phyloP scores from a whole-genome alignment of 495 filamentous ascomycete genomes.

The Penicillium verhagenii region DNA sequence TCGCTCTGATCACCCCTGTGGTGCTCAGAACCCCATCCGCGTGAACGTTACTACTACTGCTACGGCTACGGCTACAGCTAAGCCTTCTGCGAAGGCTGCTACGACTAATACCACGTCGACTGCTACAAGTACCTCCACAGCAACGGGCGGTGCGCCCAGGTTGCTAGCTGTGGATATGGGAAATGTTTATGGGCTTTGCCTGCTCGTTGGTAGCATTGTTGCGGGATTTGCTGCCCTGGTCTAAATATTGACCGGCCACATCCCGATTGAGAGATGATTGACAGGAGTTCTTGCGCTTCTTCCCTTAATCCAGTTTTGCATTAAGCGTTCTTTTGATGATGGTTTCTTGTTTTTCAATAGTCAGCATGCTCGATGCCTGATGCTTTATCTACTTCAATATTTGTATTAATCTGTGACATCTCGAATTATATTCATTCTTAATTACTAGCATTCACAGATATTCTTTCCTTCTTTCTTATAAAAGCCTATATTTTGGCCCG shows the following conservation, averaged over 20 bases:
- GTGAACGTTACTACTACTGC: constrained; percentile 53
- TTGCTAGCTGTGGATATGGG: constrained; percentile 50
- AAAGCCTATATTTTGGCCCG: constrained; percentile 28
- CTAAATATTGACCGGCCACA: no score
- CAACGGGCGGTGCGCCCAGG: constrained; percentile 21
- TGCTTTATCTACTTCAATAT: not conserved
- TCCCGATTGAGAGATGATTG: no score
- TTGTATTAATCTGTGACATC: not conserved
- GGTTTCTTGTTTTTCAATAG: not conserved
- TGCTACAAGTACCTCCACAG: constrained; percentile 11
- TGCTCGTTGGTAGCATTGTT: constrained; percentile 57
- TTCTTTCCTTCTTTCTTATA: no score
- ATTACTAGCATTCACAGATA: not conserved
- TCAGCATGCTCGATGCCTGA: no score
- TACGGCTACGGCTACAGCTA: no score
- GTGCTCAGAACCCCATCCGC: constrained; percentile 66
- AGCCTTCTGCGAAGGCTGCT: constrained; percentile 44
- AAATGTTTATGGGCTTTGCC: constrained; percentile 56
- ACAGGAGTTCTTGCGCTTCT: not conserved
- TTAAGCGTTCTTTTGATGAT: constrained; percentile 8
- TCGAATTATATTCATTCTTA: not conserved
- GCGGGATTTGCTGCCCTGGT: constrained; percentile 64
- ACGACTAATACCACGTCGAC: constrained; percentile 29
- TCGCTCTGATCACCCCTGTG: constrained; percentile 73
- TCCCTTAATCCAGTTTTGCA: constrained; percentile 5